Conservation (phyloP, 2,329 filamentous ascomycete genomes). For the Bisporella sp. region DNA sequence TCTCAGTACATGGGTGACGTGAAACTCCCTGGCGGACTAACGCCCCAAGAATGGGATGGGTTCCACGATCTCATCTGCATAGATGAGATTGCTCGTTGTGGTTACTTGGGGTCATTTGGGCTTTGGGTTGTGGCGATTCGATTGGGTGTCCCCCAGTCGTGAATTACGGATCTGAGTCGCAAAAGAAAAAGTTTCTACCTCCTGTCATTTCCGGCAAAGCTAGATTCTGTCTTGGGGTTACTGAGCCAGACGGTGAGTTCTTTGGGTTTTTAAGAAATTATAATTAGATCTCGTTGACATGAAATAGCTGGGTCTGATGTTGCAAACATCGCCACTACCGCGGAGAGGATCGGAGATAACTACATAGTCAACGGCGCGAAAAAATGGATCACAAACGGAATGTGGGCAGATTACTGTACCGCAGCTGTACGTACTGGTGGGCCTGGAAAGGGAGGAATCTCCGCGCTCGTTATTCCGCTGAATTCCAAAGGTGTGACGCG, state of each 20-base stretch:
- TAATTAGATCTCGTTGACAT: neutral
- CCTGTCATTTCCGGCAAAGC: constrained; percentile 63
- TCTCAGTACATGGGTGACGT: neutral
- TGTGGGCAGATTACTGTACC: constrained; percentile 94
- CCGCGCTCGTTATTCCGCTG: constrained; percentile 83
- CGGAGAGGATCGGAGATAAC: constrained; percentile 83
- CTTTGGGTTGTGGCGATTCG: constrained; percentile 82
- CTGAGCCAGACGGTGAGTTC: constrained; percentile 62
- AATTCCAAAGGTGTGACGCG: constrained; percentile 75
- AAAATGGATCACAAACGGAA: constrained; percentile 80
- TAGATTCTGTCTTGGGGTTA: constrained; percentile 78
- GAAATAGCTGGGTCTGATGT: constrained; percentile 73
- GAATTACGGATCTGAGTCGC: constrained; percentile 78
- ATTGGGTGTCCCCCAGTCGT: constrained; percentile 85
- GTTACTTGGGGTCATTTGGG: constrained; percentile 89
- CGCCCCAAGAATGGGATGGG: constrained; percentile 81
- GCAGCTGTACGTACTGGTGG: constrained; percentile 85
- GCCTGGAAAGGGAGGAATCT: constrained; percentile 83
- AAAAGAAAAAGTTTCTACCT: constrained; percentile 78
- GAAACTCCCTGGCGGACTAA: neutral
- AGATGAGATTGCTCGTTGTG: constrained; percentile 81
- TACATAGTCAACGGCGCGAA: constrained; percentile 98
- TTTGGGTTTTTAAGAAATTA: neutral
- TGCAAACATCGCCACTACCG: constrained; percentile 87
- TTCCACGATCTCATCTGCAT: constrained; percentile 95